phyloP scores from a whole-genome alignment of 805 yeast genomes.

The Ogataea pini region DNA sequence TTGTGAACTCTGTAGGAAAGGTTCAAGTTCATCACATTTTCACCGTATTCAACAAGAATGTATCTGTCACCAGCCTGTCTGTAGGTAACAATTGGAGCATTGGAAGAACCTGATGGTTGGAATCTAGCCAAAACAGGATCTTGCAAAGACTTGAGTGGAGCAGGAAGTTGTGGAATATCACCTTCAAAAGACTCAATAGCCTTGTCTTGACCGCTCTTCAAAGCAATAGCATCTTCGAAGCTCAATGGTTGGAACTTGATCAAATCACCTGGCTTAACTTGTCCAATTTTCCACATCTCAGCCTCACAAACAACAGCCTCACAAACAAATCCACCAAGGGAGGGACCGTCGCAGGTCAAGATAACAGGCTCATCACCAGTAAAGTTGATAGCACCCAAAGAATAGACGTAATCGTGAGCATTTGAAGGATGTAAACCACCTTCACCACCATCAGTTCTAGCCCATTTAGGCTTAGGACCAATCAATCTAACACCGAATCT shows the following conservation, averaged over 20 bases:
- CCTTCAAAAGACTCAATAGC: constrained; percentile 50
- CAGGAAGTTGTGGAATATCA: constrained; percentile 31
- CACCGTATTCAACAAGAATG: constrained; percentile 90
- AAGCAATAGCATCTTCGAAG: constrained; percentile 63
- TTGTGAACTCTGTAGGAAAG: constrained; percentile 82
- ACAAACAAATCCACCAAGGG: constrained; percentile 96
- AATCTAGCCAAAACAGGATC: constrained; percentile 66
- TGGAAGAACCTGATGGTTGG: constrained; percentile 44
- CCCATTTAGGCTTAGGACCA: constrained; percentile 98
- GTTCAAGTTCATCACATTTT: constrained; percentile 80
- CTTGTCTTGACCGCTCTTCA: constrained; percentile 63
- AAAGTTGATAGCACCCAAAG: constrained; percentile 94
- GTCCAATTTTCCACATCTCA: constrained; percentile 99
- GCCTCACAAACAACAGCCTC: constrained; percentile 94
- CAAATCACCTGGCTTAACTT: constrained; percentile 90
- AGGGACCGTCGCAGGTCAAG: constrained; percentile 95
- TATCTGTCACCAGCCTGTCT: constrained; percentile 98
- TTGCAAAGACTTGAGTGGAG: constrained; percentile 49
- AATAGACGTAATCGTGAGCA: constrained; percentile 95
- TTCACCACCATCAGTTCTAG: constrained; percentile 94
- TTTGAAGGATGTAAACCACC: constrained; percentile 99
- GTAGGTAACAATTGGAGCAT: constrained; percentile 72
- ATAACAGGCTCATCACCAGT: constrained; percentile 99
- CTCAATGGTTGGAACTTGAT: constrained; percentile 79
- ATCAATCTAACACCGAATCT: constrained; percentile 93